Evolutionary conservation across 768 basidiomycete species (phyloP).

Genomic region (Strobilomyces dryophilus): DNA sequence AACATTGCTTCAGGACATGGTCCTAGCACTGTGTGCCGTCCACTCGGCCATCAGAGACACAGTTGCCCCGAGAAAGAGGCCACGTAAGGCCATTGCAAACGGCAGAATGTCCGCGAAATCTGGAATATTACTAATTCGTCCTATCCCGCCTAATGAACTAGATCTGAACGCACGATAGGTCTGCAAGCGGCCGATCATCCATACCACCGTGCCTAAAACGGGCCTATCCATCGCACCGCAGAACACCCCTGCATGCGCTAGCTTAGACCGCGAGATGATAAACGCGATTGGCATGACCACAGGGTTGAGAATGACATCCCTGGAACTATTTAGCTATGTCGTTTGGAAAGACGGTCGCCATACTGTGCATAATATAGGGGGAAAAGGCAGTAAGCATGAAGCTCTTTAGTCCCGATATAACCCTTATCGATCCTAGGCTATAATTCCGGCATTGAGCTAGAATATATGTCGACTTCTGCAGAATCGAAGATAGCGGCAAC

Average conservation of each 20-base stretch:
- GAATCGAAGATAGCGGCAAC: neutral
- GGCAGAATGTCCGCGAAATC: slow-evolving; percentile 37
- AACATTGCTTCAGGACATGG: neutral
- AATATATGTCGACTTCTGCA: neutral
- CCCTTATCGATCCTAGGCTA: slow-evolving; percentile 46
- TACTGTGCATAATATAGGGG: slow-evolving; percentile 45
- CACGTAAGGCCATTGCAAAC: slow-evolving; percentile 38
- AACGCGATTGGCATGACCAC: slow-evolving; percentile 48
- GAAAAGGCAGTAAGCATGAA: slow-evolving; percentile 1
- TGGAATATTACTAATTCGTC: slow-evolving; percentile 33
- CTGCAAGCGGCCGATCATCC: slow-evolving; percentile 51
- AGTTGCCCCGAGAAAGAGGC: slow-evolving; percentile 33
- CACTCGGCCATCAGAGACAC: slow-evolving; percentile 35
- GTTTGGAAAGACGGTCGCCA: neutral
- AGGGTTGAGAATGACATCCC: slow-evolving; percentile 47
- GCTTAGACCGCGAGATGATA: slow-evolving; percentile 44
- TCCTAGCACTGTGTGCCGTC: neutral
- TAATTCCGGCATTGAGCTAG: slow-evolving; percentile 41
- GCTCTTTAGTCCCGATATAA: neutral
- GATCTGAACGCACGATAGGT: slow-evolving; percentile 34
- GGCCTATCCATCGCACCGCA: slow-evolving; percentile 40
- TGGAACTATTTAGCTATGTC: slow-evolving; percentile 11
- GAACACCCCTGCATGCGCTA: slow-evolving; percentile 38
- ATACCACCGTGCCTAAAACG: slow-evolving; percentile 42
- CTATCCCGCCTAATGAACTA: slow-evolving; percentile 13